These are phyloP conservation scores for Yarrowia sp. DNA, from an alignment of 805 yeast species.

Conservation along the genomic window DNA sequence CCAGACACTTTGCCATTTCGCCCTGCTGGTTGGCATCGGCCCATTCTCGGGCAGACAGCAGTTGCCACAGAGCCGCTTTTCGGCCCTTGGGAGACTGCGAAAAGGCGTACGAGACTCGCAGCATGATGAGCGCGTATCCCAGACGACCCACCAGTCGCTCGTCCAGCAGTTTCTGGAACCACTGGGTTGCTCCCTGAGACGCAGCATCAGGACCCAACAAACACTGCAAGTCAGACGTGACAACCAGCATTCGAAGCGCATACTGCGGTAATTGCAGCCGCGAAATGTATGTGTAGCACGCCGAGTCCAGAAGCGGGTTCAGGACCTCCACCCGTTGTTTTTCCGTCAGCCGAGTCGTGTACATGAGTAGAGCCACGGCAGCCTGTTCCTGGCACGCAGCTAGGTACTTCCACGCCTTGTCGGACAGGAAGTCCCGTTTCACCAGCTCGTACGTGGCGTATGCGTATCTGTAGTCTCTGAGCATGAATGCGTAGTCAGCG, in stretches of 20 bases:
- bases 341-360: constrained; percentile 34
- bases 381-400: constrained; percentile 91
- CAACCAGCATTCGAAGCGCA: constrained; percentile 62
- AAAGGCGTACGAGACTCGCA: constrained; percentile 52
- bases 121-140: constrained; percentile 51
- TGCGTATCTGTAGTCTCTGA: constrained; percentile 84
- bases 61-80: constrained; percentile 72
- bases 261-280: constrained; percentile 66
- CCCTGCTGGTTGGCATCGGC: constrained; percentile 36
- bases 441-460: constrained; percentile 77
- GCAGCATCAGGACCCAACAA: constrained; percentile 43
- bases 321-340: constrained; percentile 54
- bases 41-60: constrained; percentile 75
- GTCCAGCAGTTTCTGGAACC: constrained; percentile 46
- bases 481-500: constrained; percentile 90
- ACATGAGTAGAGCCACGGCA: constrained; percentile 67
- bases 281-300: constrained; percentile 70
- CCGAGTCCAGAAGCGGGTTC: constrained; percentile 63
- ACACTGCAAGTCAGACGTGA: constrained; percentile 67
- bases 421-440: constrained; percentile 70
- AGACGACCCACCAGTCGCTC: constrained; percentile 41
- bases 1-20: constrained; percentile 38
- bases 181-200: constrained; percentile 46
- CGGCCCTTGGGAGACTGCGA: constrained; percentile 58
- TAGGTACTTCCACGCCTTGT: constrained; percentile 73